phyloP scores from a whole-genome alignment of 306 rosid species.

The Abrus pulchellus region DNA sequence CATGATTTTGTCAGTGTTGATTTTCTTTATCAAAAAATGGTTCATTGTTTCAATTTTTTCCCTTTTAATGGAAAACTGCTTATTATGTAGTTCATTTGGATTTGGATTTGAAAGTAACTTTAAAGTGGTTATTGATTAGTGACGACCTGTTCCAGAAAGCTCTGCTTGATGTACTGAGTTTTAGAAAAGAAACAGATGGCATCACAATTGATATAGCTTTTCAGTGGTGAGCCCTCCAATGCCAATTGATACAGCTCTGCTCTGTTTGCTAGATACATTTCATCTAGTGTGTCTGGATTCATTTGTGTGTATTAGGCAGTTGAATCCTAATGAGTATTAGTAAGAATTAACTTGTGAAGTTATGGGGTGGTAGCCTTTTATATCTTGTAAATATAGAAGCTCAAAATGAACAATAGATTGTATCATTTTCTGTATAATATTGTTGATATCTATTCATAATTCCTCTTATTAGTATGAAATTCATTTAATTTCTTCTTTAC shows the following conservation, averaged over 20 bases:
- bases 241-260: neutral
- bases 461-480: slow-evolving; percentile 37
- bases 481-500: slow-evolving; percentile 50
- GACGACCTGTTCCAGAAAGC: slow-evolving; percentile 73
- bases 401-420: slow-evolving; percentile 25
- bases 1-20: slow-evolving; percentile 25
- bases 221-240: slow-evolving; percentile 74
- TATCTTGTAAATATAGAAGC: slow-evolving; percentile 2
- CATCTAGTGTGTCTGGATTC: slow-evolving; percentile 33
- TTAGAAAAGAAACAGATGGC: slow-evolving; percentile 85
- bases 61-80: slow-evolving; percentile 2
- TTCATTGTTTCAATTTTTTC: slow-evolving; percentile 3
- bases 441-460: slow-evolving; percentile 33
- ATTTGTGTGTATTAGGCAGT: neutral
- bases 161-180: slow-evolving; percentile 91
- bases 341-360: slow-evolving; percentile 34
- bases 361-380: slow-evolving; percentile 15
- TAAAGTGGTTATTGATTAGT: slow-evolving; percentile 46
- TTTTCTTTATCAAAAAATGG: neutral
- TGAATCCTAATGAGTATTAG: neutral
- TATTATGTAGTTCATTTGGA: slow-evolving; percentile 31
- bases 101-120: slow-evolving; percentile 43
- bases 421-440: slow-evolving; percentile 18
- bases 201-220: slow-evolving; percentile 81
- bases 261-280: slow-evolving; percentile 21